Evolutionary conservation across 106 monocot genomes (phyloP), one percentile per base, ranked within the genome.

Genomic region (Dioscorea zingiberensis): DNA sequence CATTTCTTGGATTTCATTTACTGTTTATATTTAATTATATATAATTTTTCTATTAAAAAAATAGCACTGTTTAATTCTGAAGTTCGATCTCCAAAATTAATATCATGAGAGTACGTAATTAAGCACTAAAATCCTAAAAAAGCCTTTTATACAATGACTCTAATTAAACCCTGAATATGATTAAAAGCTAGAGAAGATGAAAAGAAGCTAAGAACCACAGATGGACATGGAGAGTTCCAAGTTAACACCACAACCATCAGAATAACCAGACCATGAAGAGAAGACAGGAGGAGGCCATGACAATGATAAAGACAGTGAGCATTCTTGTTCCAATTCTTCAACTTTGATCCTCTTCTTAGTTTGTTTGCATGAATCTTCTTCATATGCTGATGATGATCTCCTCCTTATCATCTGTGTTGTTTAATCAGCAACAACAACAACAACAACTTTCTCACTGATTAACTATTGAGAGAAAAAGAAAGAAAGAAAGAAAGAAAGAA

Each of bases 151-250:
- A n/a, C n/a, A n/a, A n/a, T n/a, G n/a, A n/a, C n/a, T n/a, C n/a
- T n/a, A n/a, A n/a, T n/a, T n/a, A n/a, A n/a, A n/a, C n/a, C n/a
- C n/a, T n/a, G n/a, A n/a, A n/a, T n/a, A n/a, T n/a, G n/a, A n/a
- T n/a, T n/a, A n/a, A n/a, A n/a, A n/a, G n/a, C n/a, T n/a, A n/a
- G n/a, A n/a, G n/a, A n/a, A n/a, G n/a, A n/a, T n/a, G n/a, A n/a
- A n/a, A n/a, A n/a, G n/a, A n/a, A n/a, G n/a, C 79, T 79, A 80
- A 65, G 76, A 69, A 27, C 82, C 82, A 54, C 73, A 65, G 47
- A 82, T 73, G 27, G 77, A 82, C 82, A 81, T 72, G 55, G 73
- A 77, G 44, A 81, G 76, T 53, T 72, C 76, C 67, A 81, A 68
- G 27, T 68, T 81, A 27, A 76, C 32, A 1, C 51, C 47, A 21